These are phyloP conservation scores for Ganoderma leucocontextum DNA, from an alignment of 1,284 basidiomycete species.

Conservation along the genomic window DNA sequence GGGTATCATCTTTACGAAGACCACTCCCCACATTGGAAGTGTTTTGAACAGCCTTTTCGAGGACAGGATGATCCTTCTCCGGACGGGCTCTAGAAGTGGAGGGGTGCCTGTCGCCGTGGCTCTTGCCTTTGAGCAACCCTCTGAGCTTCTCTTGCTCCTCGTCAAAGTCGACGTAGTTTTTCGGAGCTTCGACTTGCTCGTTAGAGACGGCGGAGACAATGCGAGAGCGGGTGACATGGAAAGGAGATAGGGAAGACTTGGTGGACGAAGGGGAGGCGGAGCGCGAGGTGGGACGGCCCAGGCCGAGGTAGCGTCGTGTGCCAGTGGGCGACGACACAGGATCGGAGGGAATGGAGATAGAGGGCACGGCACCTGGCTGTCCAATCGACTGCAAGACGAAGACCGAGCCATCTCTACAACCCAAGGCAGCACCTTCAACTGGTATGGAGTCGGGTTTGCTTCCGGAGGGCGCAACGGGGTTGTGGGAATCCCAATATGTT, in stretches of 20 bases:
- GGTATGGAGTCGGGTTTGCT: not conserved
- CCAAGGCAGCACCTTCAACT: constrained; percentile 38
- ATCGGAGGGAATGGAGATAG: constrained; percentile 15
- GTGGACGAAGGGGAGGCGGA: constrained; percentile 45
- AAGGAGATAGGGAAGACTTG: constrained; percentile 39
- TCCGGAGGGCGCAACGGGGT: not conserved
- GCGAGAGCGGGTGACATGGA: constrained; percentile 54
- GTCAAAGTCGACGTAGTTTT: constrained; percentile 80
- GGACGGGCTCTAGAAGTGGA: constrained; percentile 23
- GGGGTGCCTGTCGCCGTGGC: constrained; percentile 49
- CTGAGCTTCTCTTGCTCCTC: constrained; percentile 79
- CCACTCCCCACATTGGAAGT: constrained; percentile 10
- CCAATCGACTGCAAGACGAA: constrained; percentile 39
- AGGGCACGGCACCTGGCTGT: not conserved
- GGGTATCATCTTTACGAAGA: constrained; percentile 24
- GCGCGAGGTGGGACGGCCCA: constrained; percentile 40
- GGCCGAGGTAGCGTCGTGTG: constrained; percentile 39
- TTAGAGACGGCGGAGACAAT: constrained; percentile 73
- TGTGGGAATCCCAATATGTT: constrained; percentile 29
- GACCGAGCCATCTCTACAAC: constrained; percentile 47
- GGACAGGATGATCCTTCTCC: constrained; percentile 15
- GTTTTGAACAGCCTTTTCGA: constrained; percentile 16
- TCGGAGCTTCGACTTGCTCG: constrained; percentile 75
- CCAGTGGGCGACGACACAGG: constrained; percentile 34
- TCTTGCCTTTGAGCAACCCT: constrained; percentile 66